Evolutionary conservation across 73 alveolate genomes (phyloP).

Genomic region (Paramecium bursaria): DNA sequence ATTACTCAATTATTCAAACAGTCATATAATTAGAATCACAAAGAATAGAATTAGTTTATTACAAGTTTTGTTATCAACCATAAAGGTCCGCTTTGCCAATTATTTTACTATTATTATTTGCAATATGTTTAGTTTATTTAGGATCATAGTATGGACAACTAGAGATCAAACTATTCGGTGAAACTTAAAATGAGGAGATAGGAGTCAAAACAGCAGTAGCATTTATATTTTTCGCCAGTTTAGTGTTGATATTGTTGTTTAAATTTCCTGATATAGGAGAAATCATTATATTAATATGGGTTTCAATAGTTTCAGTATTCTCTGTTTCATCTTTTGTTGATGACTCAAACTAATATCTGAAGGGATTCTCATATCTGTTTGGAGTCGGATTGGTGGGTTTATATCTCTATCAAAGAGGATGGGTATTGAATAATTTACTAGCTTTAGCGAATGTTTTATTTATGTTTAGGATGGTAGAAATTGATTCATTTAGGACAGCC

Average conservation of each 20-base stretch:
- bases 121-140: not conserved
- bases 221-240: constrained; percentile 29
- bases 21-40: too few relatives aligned
- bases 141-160: constrained; percentile 41
- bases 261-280: constrained; percentile 44
- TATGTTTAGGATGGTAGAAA: constrained; percentile 85
- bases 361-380: constrained; percentile 1
- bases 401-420: constrained; percentile 78
- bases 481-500: constrained; percentile 92
- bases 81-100: constrained; percentile 6
- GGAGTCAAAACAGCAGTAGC: constrained; percentile 6
- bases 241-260: not conserved
- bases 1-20: too few relatives aligned
- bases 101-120: constrained; percentile 19
- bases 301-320: not conserved
- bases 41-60: too few relatives aligned
- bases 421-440: constrained; percentile 87
- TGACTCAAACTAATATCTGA: not conserved
- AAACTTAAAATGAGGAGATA: constrained; percentile 4
- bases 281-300: not conserved
- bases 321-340: not conserved
- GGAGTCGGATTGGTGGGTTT: constrained; percentile 45
- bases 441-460: constrained; percentile 83
- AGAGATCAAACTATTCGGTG: constrained; percentile 15
- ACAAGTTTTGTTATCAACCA: constrained; percentile 2